Evolutionary conservation across 768 basidiomycete genomes (phyloP).

Genomic region (Calocybe indica): DNA sequence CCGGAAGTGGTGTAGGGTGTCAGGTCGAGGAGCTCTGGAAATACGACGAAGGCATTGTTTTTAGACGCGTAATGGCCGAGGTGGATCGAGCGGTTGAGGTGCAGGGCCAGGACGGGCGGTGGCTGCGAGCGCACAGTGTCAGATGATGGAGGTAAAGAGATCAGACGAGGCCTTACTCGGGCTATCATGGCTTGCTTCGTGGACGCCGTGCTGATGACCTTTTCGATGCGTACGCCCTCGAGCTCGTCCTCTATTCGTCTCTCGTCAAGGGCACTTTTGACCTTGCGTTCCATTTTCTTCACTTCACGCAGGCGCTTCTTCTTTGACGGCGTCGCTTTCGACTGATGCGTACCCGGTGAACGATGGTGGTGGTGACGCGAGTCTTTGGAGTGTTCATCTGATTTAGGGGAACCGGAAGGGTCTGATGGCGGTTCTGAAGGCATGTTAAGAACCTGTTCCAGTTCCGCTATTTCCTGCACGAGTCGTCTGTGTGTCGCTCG

Average conservation of each 20-base stretch:
- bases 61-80: conserved; percentile 72
- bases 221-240: conserved; percentile 75
- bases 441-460: conserved; percentile 30
- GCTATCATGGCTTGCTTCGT: conserved; percentile 93
- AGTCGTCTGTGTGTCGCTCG: conserved; percentile 68
- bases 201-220: conserved; percentile 64
- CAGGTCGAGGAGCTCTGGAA: conserved; percentile 86
- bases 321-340: conserved; percentile 57
- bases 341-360: not conserved
- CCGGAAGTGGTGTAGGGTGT: conserved; percentile 85
- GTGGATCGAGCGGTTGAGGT: conserved; percentile 89
- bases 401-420: conserved; percentile 15
- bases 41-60: conserved; percentile 75
- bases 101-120: conserved; percentile 79
- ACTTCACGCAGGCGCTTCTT: conserved; percentile 74
- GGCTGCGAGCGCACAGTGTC: conserved; percentile 41
- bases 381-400: conserved; percentile 11
- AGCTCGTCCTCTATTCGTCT: conserved; percentile 81
- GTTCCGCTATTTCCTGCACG: conserved; percentile 50
- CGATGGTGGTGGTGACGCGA: no score
- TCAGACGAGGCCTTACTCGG: conserved; percentile 45
- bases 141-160: not conserved
- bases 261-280: conserved; percentile 62
- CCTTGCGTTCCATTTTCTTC: conserved; percentile 52
- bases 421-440: no score